Percentiles rank a stretch among this genome's conserved stretches.
Conservation (phyloP, 2,329 filamentous ascomycete species). For the Nigrospora osmanthi region DNA sequence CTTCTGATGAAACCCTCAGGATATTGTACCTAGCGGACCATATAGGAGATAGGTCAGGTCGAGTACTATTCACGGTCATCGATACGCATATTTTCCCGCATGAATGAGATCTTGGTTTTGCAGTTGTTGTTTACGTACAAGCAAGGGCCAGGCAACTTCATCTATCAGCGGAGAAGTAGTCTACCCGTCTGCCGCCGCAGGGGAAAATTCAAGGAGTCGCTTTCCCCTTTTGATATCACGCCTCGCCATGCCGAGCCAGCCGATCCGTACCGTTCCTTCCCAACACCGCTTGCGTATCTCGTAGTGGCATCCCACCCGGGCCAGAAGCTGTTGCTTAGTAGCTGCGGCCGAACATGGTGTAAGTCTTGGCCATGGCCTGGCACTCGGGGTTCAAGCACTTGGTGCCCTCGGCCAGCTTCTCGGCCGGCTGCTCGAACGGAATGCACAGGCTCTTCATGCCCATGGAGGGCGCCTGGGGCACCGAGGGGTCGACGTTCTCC, state of each 20-base stretch:
- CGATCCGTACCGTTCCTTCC: too few species aligned
- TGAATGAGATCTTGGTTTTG: too few species aligned
- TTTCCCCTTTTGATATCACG: not conserved
- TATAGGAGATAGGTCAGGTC: too few species aligned
- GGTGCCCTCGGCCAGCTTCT: conserved; percentile 69
- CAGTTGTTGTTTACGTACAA: too few species aligned
- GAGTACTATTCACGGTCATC: too few species aligned
- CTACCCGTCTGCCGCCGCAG: not conserved
- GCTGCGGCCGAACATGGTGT: conserved; percentile 86
- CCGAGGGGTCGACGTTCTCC: conserved; percentile 40
- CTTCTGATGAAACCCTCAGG: too few species aligned
- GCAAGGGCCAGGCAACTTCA: too few species aligned
- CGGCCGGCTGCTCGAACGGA: conserved; percentile 70
- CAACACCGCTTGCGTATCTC: not conserved
- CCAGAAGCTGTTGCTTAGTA: conserved; percentile 31
- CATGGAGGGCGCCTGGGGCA: conserved; percentile 49
- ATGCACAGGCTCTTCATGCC: conserved; percentile 68
- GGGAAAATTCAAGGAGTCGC: not conserved
- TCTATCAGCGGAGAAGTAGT: too few species aligned
- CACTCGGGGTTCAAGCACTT: conserved; percentile 92
- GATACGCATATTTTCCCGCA: too few species aligned
- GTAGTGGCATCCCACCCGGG: not conserved
- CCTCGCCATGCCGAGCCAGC: not conserved
- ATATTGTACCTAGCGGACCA: too few species aligned
- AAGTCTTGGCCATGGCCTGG: conserved; percentile 65